These are phyloP conservation scores for Suillus occidentalis DNA, from an alignment of 768 basidiomycete species.

Conservation along the genomic window DNA sequence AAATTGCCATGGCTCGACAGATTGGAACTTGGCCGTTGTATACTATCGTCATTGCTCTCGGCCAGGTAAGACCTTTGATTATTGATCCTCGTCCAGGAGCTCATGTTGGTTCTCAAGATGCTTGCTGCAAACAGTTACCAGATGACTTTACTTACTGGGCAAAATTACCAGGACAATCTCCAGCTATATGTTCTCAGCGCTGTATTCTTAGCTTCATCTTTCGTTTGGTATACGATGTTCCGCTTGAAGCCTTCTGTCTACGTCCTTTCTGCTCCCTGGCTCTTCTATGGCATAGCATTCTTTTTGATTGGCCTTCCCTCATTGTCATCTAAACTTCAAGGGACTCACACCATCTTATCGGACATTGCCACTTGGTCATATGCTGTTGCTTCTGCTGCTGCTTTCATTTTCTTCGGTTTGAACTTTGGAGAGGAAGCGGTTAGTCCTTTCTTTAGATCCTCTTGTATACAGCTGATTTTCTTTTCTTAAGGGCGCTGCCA, in stretches of 20 bases:
- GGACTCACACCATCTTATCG: slow-evolving; percentile 65
- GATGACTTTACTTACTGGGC: slow-evolving; percentile 85
- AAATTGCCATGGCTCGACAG: slow-evolving; percentile 81
- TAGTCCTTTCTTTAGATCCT: slow-evolving; percentile 24
- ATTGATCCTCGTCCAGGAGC: slow-evolving; percentile 5
- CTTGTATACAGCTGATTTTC: slow-evolving; percentile 11
- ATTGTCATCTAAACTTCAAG: slow-evolving; percentile 54
- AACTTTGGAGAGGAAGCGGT: slow-evolving; percentile 98
- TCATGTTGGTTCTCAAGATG: slow-evolving; percentile 48
- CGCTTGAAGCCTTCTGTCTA: slow-evolving; percentile 85
- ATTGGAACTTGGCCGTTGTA: slow-evolving; percentile 89
- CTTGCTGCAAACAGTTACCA: slow-evolving; percentile 92
- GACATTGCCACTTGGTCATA: slow-evolving; percentile 88
- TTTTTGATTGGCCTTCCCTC: slow-evolving; percentile 90
- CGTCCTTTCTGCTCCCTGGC: slow-evolving; percentile 83
- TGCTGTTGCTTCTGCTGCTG: slow-evolving; percentile 89
- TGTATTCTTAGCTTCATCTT: slow-evolving; percentile 82
- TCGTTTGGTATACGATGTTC: slow-evolving; percentile 90
- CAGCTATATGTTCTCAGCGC: slow-evolving; percentile 90
- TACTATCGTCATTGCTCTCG: slow-evolving; percentile 82
- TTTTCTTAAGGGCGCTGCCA: slow-evolving; percentile 73
- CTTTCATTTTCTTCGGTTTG: slow-evolving; percentile 91
- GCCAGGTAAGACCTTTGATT: slow-evolving; percentile 53
- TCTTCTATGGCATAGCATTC: slow-evolving; percentile 90
- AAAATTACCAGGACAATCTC: slow-evolving; percentile 76